These are phyloP conservation scores for Pseudocercospora musae DNA, from an alignment of 2,329 filamentous ascomycete species.

Conservation along the genomic window DNA sequence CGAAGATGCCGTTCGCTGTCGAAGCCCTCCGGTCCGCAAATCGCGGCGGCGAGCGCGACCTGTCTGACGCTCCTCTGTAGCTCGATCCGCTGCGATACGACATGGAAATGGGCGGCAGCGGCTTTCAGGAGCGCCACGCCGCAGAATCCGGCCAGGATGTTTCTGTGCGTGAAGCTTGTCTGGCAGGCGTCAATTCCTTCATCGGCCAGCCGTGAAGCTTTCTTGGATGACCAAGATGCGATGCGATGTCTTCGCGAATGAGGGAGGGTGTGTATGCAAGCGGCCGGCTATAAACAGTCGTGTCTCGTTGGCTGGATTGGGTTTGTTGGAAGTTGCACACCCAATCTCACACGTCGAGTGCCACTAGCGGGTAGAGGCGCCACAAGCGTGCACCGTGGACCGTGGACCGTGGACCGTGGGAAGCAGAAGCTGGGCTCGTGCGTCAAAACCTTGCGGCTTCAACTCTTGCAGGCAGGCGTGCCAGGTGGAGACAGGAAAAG, in stretches of 20 bases:
- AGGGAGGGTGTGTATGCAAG: neutral
- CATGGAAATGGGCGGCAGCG: conserved; percentile 15
- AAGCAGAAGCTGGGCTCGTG: neutral
- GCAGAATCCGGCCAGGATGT: conserved; percentile 3
- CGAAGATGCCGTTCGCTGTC: conserved; percentile 41
- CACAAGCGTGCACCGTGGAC: conserved; percentile 3
- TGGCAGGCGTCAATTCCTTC: neutral
- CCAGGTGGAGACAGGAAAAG: conserved; percentile 15
- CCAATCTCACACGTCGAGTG: conserved; percentile 11
- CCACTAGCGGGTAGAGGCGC: conserved; percentile 1
- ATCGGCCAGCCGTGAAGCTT: conserved; percentile 1
- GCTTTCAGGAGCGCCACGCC: conserved; percentile 9
- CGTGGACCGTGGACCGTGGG: too few relatives aligned
- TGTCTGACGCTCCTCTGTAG: conserved; percentile 45
- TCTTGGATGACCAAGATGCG: neutral
- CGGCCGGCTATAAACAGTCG: neutral
- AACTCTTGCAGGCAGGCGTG: conserved; percentile 17
- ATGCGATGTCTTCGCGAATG: neutral
- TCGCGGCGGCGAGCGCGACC: conserved; percentile 68
- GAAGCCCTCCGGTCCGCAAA: conserved; percentile 69
- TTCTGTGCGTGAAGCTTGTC: conserved; percentile 1
- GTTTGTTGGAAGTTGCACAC: conserved; percentile 3
- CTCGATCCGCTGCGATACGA: conserved; percentile 22
- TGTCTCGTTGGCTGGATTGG: neutral
- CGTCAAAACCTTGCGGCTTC: conserved; percentile 5